phyloP scores from a whole-genome alignment of 179 eudicot species.

The Gypsophila paniculata region DNA sequence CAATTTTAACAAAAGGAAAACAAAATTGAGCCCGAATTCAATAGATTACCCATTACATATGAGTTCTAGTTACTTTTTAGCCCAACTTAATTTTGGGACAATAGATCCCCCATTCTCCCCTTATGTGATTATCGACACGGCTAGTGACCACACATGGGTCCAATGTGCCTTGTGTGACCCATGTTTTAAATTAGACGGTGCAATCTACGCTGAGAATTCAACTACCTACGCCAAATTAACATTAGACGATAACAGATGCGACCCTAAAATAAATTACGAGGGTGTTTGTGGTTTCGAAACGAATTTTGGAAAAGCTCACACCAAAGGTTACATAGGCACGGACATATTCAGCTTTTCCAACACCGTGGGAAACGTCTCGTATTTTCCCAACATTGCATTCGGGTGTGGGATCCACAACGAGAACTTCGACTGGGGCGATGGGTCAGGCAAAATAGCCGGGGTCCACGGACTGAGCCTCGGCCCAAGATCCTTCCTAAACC shows the following conservation, averaged over 20 bases:
- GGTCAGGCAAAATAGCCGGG: not conserved
- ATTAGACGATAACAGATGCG: slow-evolving; percentile 3
- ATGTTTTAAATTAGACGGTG: not conserved
- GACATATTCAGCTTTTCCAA: slow-evolving; percentile 14
- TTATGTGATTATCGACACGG: slow-evolving; percentile 4
- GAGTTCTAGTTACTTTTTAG: not conserved
- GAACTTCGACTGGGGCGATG: not conserved
- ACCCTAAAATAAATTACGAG: not conserved
- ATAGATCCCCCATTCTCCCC: not conserved
- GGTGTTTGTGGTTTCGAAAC: slow-evolving; percentile 13
- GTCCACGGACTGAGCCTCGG: slow-evolving; percentile 16
- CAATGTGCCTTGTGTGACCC: slow-evolving; percentile 21
- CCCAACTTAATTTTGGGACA: not conserved
- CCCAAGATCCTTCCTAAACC: slow-evolving; percentile 18
- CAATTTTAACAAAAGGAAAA: not conserved
- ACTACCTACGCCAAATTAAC: slow-evolving; percentile 10
- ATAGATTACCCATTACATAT: not conserved
- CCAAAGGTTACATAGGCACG: slow-evolving; percentile 13
- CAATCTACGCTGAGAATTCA: not conserved
- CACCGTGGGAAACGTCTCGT: not conserved
- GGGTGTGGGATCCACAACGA: slow-evolving; percentile 11
- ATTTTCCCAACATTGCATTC: slow-evolving; percentile 9
- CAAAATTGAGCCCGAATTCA: not conserved
- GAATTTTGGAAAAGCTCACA: not conserved
- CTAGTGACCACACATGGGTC: slow-evolving; percentile 21